Base-by-base conservation (phyloP, 192 early-diverging fungal genomes). In the Helicostylum pulchrum region DNA sequence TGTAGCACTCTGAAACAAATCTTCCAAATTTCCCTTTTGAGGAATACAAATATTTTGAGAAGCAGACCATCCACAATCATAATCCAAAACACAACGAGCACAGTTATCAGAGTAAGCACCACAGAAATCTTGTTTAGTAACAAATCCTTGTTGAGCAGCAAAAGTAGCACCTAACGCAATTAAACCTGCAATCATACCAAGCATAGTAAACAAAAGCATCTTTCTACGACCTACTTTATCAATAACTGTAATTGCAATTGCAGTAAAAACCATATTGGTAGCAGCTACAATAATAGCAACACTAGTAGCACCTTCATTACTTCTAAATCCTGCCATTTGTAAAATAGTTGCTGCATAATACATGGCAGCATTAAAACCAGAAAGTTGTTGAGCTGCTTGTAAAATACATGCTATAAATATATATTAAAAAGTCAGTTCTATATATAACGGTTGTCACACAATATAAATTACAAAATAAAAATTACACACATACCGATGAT, bases 331-430 rank as follows among this genome's bases (percentile, higher is more conserved):
- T 11, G 80, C 75, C 80, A 82, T 82, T 59, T 79, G 74, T 36
- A 82, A 65, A 53, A 82, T 82, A 12, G 80, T 82, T 4, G 73
- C 80, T 20, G 74, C 69, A 62, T 82, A 82, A 46, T 80, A 82
- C 78, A 80, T 80, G 19, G 78, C 78, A 8, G 78, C 73, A 53
- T 82, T 79, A 52, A 82, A 80, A 45, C 80, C 80, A 26, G 73
- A 76, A 4, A 82, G 53, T 20, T 82, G 80, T 45, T 82, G 80
- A 63, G 72, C 67, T 1, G 71, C 44, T 64, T 82, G 80, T 63
- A 79, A 53, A 26, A 68, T 73, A 61, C 78, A 79, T 5, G 78
- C 78, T 48, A 48, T 12, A 17, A 48, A 17, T 12, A 15, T 45
- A 45, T 45, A 9, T 2, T 1, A 45, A 45, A 12, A 45, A 45